phyloP scores from a whole-genome alignment of 345 rosid genomes.

The Nasturtium officinale region DNA sequence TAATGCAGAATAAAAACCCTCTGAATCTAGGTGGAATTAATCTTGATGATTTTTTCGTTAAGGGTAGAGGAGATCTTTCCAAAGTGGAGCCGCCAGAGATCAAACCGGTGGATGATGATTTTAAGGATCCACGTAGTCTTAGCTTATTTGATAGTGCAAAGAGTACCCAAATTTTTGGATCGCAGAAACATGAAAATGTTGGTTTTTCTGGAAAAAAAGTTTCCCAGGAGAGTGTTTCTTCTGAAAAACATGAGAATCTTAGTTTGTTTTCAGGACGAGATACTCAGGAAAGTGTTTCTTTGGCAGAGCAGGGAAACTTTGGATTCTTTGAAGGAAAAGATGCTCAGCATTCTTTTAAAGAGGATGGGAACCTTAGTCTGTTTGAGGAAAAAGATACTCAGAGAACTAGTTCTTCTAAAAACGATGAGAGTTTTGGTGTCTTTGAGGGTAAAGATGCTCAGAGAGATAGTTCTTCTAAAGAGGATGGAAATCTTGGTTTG shows the following conservation, averaged over 20 bases:
- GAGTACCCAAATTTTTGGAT: constrained; percentile 43
- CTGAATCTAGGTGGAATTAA: constrained; percentile 57
- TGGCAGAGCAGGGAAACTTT: constrained; percentile 32
- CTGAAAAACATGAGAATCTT: constrained; percentile 28
- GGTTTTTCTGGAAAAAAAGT: constrained; percentile 15
- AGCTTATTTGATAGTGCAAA: constrained; percentile 52
- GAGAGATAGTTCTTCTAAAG: constrained; percentile 35
- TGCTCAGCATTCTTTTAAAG: constrained; percentile 5
- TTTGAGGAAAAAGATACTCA: constrained; percentile 33
- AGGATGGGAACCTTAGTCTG: constrained; percentile 39
- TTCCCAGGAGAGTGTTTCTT: constrained; percentile 14
- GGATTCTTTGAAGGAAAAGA: constrained; percentile 43
- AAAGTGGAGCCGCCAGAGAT: constrained; percentile 29
- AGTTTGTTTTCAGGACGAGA: constrained; percentile 43
- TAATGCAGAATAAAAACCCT: constrained; percentile 34
- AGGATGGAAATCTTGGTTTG: constrained; percentile 32
- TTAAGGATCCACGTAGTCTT: constrained; percentile 41
- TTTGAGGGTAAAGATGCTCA: constrained; percentile 43
- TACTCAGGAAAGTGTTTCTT: constrained; percentile 35
- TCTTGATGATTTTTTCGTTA: constrained; percentile 52
- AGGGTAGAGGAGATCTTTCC: constrained; percentile 42
- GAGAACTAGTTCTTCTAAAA: constrained; percentile 34
- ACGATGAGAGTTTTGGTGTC: constrained; percentile 32
- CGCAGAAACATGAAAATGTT: constrained; percentile 26
- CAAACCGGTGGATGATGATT: constrained; percentile 33